These are phyloP conservation scores for Plasmopara viticola DNA, from an alignment of 352 stramenopile genomes.

Conservation along the genomic window DNA sequence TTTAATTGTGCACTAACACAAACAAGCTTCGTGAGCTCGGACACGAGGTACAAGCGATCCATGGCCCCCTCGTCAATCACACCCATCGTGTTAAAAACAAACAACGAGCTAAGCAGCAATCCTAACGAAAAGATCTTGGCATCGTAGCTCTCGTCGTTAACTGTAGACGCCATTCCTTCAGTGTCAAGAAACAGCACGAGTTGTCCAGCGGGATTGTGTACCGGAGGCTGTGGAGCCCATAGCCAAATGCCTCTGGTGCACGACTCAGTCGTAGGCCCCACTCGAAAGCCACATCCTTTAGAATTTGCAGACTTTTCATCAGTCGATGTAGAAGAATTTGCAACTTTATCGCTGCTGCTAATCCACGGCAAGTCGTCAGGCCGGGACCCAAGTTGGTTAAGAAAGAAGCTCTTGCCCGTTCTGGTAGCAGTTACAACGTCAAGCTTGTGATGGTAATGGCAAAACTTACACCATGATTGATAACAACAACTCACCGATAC, in stretches of 20 bases:
- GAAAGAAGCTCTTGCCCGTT: slow-evolving; percentile 85
- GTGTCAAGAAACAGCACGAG: slow-evolving; percentile 81
- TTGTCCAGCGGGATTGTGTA: slow-evolving; percentile 54
- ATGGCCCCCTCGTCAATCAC: slow-evolving; percentile 86
- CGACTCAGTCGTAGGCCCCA: slow-evolving; percentile 78
- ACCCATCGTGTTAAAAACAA: slow-evolving; percentile 86
- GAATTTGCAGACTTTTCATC: slow-evolving; percentile 6
- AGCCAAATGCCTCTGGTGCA: slow-evolving; percentile 84
- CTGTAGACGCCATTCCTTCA: slow-evolving; percentile 75
- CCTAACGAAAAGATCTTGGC: slow-evolving; percentile 85
- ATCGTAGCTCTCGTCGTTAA: slow-evolving; percentile 85
- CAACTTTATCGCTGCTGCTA: slow-evolving; percentile 1
- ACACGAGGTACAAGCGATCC: slow-evolving; percentile 79
- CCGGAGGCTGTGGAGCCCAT: slow-evolving; percentile 50
- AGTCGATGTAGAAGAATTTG: neutral
- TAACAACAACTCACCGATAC: slow-evolving; percentile 43
- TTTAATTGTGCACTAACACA: slow-evolving; percentile 45
- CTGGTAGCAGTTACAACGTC: slow-evolving; percentile 18
- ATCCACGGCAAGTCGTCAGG: slow-evolving; percentile 19
- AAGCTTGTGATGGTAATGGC: neutral
- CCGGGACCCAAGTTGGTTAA: slow-evolving; percentile 68
- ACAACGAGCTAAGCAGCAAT: slow-evolving; percentile 71
- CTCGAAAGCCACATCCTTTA: slow-evolving; percentile 42
- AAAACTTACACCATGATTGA: neutral
- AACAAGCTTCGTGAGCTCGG: slow-evolving; percentile 79